Evolutionary conservation across 352 stramenopile genomes (phyloP).

Genomic region (Globisporangium paroecandrum): DNA sequence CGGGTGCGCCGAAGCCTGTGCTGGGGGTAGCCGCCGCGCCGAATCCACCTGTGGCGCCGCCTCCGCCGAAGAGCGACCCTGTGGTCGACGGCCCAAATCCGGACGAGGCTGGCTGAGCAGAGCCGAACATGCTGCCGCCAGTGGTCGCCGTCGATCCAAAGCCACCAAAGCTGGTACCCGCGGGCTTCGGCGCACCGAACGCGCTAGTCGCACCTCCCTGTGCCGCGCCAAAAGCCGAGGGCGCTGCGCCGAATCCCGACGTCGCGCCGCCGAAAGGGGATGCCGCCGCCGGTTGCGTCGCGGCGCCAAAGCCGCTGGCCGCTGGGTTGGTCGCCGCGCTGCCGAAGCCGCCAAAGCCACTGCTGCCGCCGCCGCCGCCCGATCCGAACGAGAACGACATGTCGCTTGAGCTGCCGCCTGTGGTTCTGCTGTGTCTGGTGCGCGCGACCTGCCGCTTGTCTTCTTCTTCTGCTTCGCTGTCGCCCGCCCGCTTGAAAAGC

Average conservation of each 20-base stretch:
- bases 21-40: constrained; percentile 6
- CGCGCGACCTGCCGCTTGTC: neutral
- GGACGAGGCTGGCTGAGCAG: constrained; percentile 22
- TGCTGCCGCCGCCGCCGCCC: constrained; percentile 28
- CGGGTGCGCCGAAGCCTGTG: constrained; percentile 16
- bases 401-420: neutral
- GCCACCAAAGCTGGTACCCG: constrained; percentile 36
- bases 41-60: constrained; percentile 17
- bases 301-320: constrained; percentile 30
- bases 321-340: constrained; percentile 19
- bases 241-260: constrained; percentile 25
- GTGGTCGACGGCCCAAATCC: constrained; percentile 32
- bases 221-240: constrained; percentile 39
- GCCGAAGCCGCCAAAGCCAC: constrained; percentile 41
- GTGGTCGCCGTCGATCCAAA: constrained; percentile 34
- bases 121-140: constrained; percentile 27
- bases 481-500: neutral
- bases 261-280: constrained; percentile 43
- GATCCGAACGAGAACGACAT: constrained; percentile 62
- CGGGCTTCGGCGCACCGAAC: constrained; percentile 31
- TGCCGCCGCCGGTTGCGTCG: constrained; percentile 29
- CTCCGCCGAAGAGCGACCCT: constrained; percentile 22
- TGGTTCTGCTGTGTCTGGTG: neutral
- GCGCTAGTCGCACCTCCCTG: constrained; percentile 26
- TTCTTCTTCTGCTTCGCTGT: neutral